These are phyloP conservation scores for Huntiella bhutanensis DNA, from an alignment of 2,329 filamentous ascomycete species.

Conservation along the genomic window DNA sequence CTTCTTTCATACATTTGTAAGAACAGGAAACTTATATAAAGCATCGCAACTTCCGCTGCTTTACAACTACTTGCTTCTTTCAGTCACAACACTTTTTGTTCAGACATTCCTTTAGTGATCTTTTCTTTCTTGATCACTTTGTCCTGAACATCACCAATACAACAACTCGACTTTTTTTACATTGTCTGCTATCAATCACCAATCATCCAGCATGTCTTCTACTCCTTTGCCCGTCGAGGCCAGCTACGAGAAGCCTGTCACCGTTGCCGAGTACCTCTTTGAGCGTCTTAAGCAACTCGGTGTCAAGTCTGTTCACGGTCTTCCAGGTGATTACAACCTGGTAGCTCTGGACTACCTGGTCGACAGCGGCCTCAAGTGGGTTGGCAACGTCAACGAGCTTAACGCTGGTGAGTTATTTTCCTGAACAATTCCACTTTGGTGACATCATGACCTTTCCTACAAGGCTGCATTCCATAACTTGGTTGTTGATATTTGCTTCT, in stretches of 20 bases:
- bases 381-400: conserved; percentile 53
- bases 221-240: conserved; percentile 4
- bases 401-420: conserved; percentile 40
- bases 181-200: background rate
- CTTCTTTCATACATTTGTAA: too few species aligned
- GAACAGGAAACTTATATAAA: conserved; percentile 4
- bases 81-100: background rate
- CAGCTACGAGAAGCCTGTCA: conserved; percentile 28
- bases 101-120: background rate
- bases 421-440: background rate
- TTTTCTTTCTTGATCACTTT: background rate
- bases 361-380: conserved; percentile 40
- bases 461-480: background rate
- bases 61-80: background rate
- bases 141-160: background rate
- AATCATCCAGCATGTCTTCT: background rate
- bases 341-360: conserved; percentile 47
- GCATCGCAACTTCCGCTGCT: background rate
- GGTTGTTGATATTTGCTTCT: background rate
- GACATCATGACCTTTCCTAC: background rate
- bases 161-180: background rate
- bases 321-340: conserved; percentile 60
- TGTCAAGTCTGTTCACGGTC: conserved; percentile 44
- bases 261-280: conserved; percentile 52
- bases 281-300: conserved; percentile 43